These are phyloP conservation scores for Cordyceps cicadae DNA, from an alignment of 2,329 filamentous ascomycete species.

Conservation along the genomic window DNA sequence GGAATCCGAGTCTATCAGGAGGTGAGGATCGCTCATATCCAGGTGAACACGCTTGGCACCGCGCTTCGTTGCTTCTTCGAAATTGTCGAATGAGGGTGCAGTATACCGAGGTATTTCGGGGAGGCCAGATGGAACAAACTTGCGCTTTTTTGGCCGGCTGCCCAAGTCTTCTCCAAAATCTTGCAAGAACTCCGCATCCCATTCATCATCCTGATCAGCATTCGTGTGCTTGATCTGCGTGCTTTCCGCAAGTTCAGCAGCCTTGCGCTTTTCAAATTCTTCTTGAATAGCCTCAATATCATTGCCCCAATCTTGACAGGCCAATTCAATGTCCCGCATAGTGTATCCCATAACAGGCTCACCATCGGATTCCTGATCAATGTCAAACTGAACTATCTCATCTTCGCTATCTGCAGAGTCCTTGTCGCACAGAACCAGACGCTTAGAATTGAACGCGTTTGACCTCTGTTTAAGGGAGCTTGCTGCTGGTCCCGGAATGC, in stretches of 20 bases:
- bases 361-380: constrained; percentile 45
- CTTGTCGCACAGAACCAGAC: constrained; percentile 37
- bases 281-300: constrained; percentile 44
- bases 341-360: constrained; percentile 68
- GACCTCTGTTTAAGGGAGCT: constrained; percentile 48
- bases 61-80: constrained; percentile 62
- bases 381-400: constrained; percentile 33
- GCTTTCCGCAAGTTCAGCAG: constrained; percentile 24
- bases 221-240: constrained; percentile 25
- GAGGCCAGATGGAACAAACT: constrained; percentile 50
- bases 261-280: constrained; percentile 25
- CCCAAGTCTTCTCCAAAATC: constrained; percentile 37
- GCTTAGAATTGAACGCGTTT: constrained; percentile 41
- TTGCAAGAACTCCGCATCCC: constrained; percentile 52
- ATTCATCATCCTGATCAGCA: constrained; percentile 48
- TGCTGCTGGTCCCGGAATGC: constrained; percentile 55
- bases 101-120: constrained; percentile 51
- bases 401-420: constrained; percentile 29
- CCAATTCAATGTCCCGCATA: constrained; percentile 71
- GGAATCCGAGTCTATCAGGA: constrained; percentile 72
- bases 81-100: constrained; percentile 71
- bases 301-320: constrained; percentile 79
- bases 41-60: constrained; percentile 72
- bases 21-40: constrained; percentile 79
- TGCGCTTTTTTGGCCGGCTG: constrained; percentile 59